These are phyloP conservation scores for Magnusiomyces clavatus DNA, from an alignment of 1,139 yeast species.

Conservation along the genomic window DNA sequence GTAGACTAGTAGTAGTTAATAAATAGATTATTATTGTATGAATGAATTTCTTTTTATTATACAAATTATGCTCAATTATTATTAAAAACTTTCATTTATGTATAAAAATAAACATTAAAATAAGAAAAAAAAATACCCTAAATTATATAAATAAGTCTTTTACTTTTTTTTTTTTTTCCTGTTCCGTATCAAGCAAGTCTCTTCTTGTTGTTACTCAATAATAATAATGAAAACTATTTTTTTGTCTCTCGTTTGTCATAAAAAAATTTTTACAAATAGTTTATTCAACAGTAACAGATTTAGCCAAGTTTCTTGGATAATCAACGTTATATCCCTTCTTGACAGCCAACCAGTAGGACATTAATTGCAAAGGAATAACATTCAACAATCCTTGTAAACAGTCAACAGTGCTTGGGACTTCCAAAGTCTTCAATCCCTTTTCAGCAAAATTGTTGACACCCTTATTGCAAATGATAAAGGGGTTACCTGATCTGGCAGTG, in stretches of 20 bases:
- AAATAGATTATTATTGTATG: conserved; percentile 1
- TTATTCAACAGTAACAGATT: conserved; percentile 92
- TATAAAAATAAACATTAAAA: background rate
- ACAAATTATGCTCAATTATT: background rate
- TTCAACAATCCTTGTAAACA: conserved; percentile 95
- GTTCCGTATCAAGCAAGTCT: background rate
- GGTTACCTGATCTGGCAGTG: conserved; percentile 94
- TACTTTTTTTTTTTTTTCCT: background rate
- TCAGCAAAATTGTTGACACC: conserved; percentile 50
- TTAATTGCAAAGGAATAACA: conserved; percentile 90
- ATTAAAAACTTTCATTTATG: background rate
- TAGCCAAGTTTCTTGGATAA: conserved; percentile 98
- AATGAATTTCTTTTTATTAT: background rate
- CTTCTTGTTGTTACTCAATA: background rate
- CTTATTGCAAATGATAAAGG: conserved; percentile 87
- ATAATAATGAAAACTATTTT: background rate
- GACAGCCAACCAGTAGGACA: conserved; percentile 96
- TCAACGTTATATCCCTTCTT: conserved; percentile 95
- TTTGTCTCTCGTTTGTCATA: background rate
- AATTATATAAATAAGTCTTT: background rate
- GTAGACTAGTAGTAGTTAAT: too few species aligned
- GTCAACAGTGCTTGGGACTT: conserved; percentile 93
- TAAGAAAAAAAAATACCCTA: too few species aligned
- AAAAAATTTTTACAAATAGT: background rate
- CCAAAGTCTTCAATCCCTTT: conserved; percentile 44